Evolutionary conservation across 495 filamentous ascomycete genomes (phyloP).

Genomic region (Hypoxylon lenormandii): DNA sequence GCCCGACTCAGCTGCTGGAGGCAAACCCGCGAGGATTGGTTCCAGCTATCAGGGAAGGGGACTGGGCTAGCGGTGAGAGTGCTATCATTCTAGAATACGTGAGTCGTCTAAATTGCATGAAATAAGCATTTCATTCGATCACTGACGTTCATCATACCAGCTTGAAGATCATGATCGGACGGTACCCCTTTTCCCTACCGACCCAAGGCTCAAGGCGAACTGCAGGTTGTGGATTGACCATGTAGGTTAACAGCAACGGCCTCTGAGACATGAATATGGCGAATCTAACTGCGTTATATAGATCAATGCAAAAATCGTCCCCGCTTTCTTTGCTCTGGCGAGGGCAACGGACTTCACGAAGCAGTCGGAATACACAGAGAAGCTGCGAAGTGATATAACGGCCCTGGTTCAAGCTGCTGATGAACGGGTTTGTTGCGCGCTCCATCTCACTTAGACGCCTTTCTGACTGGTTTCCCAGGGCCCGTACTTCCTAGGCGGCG

Average conservation of each 20-base stretch:
- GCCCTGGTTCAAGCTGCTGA: slow-evolving; percentile 78
- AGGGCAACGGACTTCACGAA: slow-evolving; percentile 75
- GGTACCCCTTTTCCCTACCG: slow-evolving; percentile 71
- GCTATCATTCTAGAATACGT: slow-evolving; percentile 91
- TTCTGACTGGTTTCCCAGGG: slow-evolving; percentile 60
- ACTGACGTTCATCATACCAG: slow-evolving; percentile 54
- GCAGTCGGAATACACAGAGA: slow-evolving; percentile 71
- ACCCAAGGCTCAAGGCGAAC: slow-evolving; percentile 77
- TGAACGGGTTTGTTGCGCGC: slow-evolving; percentile 42
- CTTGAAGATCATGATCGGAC: slow-evolving; percentile 80
- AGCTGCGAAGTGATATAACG: slow-evolving; percentile 75
- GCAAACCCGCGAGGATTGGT: slow-evolving; percentile 91
- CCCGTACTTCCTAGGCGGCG: slow-evolving; percentile 82
- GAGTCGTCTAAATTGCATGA: slow-evolving; percentile 36
- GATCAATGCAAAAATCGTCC: slow-evolving; percentile 86
- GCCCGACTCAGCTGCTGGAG: slow-evolving; percentile 76
- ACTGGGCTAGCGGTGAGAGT: slow-evolving; percentile 91
- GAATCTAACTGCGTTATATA: slow-evolving; percentile 51
- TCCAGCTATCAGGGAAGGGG: slow-evolving; percentile 82
- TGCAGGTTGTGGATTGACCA: slow-evolving; percentile 90
- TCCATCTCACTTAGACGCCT: not conserved
- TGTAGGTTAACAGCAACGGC: slow-evolving; percentile 61
- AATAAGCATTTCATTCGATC: not conserved
- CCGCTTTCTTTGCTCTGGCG: slow-evolving; percentile 81
- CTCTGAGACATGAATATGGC: slow-evolving; percentile 8